Percentiles rank a stretch among this genome's conserved stretches.
These are phyloP conservation scores for Pyronema domesticum DNA, from an alignment of 495 filamentous ascomycete genomes.

Conservation along the genomic window DNA sequence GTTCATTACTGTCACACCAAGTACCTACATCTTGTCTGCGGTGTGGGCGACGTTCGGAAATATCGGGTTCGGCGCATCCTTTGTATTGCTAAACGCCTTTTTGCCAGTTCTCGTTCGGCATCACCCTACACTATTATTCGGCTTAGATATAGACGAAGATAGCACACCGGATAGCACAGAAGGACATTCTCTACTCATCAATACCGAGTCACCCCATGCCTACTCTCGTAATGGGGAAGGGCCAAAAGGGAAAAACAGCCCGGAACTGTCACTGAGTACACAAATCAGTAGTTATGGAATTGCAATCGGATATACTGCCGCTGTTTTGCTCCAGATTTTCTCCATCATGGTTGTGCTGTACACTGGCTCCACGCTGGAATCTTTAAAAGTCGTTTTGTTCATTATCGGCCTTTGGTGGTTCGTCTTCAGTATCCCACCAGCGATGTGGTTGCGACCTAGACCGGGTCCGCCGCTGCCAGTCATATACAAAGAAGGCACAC, in stretches of 20 bases:
- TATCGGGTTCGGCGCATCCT: slow-evolving; percentile 59
- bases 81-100: slow-evolving; percentile 71
- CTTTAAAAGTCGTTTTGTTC: slow-evolving; percentile 67
- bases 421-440: slow-evolving; percentile 72
- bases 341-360: slow-evolving; percentile 52
- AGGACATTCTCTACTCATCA: slow-evolving; percentile 24
- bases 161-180: slow-evolving; percentile 25
- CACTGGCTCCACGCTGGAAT: slow-evolving; percentile 57
- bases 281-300: slow-evolving; percentile 78
- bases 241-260: slow-evolving; percentile 28
- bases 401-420: slow-evolving; percentile 91
- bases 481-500: background rate
- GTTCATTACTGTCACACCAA: slow-evolving; percentile 59
- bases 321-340: slow-evolving; percentile 57
- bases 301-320: slow-evolving; percentile 76
- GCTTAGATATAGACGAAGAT: background rate
- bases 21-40: slow-evolving; percentile 60
- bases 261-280: slow-evolving; percentile 58
- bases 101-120: slow-evolving; percentile 64
- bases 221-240: slow-evolving; percentile 19
- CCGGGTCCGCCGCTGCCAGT: slow-evolving; percentile 62
- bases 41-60: slow-evolving; percentile 77
- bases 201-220: slow-evolving; percentile 24
- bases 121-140: slow-evolving; percentile 38
- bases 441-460: slow-evolving; percentile 73